Percentiles rank a stretch among this genome's conserved stretches.
Evolutionary conservation across 768 basidiomycete species (phyloP).

Genomic region (Tulasnella sp.): DNA sequence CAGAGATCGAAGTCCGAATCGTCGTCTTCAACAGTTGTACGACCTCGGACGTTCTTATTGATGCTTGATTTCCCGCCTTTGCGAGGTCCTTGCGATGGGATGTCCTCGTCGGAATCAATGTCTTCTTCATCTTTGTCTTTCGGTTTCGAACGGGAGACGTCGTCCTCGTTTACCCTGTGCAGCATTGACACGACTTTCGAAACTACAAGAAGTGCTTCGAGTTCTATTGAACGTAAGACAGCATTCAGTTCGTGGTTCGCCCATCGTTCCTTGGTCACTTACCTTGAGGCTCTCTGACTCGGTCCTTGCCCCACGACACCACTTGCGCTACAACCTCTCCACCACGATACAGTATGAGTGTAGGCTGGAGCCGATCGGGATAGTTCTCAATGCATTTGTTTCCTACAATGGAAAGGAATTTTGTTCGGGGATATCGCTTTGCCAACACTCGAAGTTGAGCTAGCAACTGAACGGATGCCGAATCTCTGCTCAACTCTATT

Average conservation of each 20-base stretch:
- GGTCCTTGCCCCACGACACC: slow-evolving; percentile 71
- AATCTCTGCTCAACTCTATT: slow-evolving; percentile 41
- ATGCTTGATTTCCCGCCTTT: background rate
- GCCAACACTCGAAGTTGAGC: slow-evolving; percentile 63
- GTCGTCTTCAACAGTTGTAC: slow-evolving; percentile 38
- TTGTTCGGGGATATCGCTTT: slow-evolving; percentile 74
- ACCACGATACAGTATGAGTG: slow-evolving; percentile 82
- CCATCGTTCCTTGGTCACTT: slow-evolving; percentile 13
- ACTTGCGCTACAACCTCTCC: slow-evolving; percentile 87
- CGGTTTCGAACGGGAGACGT: slow-evolving; percentile 18
- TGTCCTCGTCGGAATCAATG: slow-evolving; percentile 24
- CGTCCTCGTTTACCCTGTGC: background rate
- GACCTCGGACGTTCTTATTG: slow-evolving; percentile 36
- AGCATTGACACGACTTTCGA: slow-evolving; percentile 38
- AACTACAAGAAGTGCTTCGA: slow-evolving; percentile 57
- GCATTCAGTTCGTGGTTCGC: background rate
- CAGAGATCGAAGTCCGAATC: slow-evolving; percentile 65
- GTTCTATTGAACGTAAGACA: slow-evolving; percentile 18
- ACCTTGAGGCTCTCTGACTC: slow-evolving; percentile 72
- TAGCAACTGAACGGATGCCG: slow-evolving; percentile 65
- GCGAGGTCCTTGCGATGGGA: background rate
- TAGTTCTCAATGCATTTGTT: slow-evolving; percentile 95
- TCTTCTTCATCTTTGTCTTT: slow-evolving; percentile 39
- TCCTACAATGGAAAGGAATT: slow-evolving; percentile 92
- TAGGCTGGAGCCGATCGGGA: slow-evolving; percentile 82